phyloP scores from a whole-genome alignment of 2,329 filamentous ascomycete species.

The Aspergillus clavatus region DNA sequence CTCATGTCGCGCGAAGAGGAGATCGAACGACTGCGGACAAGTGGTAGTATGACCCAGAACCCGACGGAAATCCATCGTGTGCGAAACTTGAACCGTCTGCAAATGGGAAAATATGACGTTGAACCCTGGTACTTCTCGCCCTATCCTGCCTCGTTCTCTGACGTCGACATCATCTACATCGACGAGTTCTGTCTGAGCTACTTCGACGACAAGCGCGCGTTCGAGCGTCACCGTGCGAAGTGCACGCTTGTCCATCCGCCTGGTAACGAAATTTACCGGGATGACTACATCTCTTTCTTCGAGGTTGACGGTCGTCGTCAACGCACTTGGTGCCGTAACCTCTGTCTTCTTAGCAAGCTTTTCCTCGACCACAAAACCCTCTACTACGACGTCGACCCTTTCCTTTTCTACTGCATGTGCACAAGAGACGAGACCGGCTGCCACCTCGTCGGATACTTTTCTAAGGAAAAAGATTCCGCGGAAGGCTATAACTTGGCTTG shows the following conservation, averaged over 20 bases:
- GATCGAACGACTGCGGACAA: constrained; percentile 90
- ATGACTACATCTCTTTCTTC: constrained; percentile 87
- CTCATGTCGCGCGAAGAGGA: constrained; percentile 70
- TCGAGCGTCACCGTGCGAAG: constrained; percentile 79
- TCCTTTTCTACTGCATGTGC: constrained; percentile 94
- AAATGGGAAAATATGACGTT: constrained; percentile 87
- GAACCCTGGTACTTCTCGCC: constrained; percentile 99
- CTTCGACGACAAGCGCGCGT: constrained; percentile 76
- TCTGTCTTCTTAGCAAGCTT: constrained; percentile 90
- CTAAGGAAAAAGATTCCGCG: constrained; percentile 94
- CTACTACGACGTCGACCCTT: constrained; percentile 96
- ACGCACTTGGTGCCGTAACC: constrained; percentile 96
- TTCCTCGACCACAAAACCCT: constrained; percentile 98
- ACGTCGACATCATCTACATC: constrained; percentile 87
- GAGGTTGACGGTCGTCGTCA: constrained; percentile 97
- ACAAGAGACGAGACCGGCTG: constrained; percentile 89
- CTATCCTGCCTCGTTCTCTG: constrained; percentile 83
- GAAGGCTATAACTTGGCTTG: constrained; percentile 98
- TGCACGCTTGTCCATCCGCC: constrained; percentile 89
- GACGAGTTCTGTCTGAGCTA: constrained; percentile 97
- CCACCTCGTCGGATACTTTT: constrained; percentile 98
- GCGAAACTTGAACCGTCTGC: constrained; percentile 86
- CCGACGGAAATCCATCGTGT: constrained; percentile 95
- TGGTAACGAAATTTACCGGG: constrained; percentile 95
- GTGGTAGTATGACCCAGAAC: constrained; percentile 98